Evolutionary conservation across 2,329 filamentous ascomycete genomes (phyloP).

Genomic region (Tolypocladium pustulatum): DNA sequence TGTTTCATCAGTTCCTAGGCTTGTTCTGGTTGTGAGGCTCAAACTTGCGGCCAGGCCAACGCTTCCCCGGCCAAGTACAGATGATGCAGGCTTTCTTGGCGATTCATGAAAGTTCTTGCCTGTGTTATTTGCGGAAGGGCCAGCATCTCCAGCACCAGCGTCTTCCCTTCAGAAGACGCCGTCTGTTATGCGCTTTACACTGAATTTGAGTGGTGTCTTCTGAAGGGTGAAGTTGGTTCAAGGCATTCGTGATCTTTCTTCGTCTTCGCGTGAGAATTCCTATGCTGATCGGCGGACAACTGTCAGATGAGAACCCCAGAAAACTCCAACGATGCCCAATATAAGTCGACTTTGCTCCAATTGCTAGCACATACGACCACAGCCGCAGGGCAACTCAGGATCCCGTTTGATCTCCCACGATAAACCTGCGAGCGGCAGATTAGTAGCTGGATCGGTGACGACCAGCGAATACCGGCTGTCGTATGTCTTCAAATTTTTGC

Average conservation of each 20-base stretch:
- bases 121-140: not conserved
- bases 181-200: too few relatives aligned
- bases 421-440: slow-evolving; percentile 7
- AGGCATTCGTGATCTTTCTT: not conserved
- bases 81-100: not conserved
- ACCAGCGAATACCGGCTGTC: slow-evolving; percentile 9
- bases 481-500: slow-evolving; percentile 4
- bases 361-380: slow-evolving; percentile 7
- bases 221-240: not conserved
- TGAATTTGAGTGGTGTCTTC: not conserved
- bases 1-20: not conserved
- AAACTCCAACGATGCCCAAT: not conserved
- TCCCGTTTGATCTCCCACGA: slow-evolving; percentile 7
- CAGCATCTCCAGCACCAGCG: not conserved
- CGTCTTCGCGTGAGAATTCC: not conserved
- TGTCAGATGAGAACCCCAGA: too few relatives aligned
- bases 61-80: not conserved
- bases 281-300: too few relatives aligned
- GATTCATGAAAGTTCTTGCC: not conserved
- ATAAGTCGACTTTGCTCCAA: not conserved
- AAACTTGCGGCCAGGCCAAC: not conserved
- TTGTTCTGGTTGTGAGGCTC: not conserved
- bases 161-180: not conserved
- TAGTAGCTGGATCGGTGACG: slow-evolving; percentile 7
- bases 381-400: slow-evolving; percentile 5